phyloP scores from a whole-genome alignment of 495 filamentous ascomycete genomes.

The Tuber aestivum region DNA sequence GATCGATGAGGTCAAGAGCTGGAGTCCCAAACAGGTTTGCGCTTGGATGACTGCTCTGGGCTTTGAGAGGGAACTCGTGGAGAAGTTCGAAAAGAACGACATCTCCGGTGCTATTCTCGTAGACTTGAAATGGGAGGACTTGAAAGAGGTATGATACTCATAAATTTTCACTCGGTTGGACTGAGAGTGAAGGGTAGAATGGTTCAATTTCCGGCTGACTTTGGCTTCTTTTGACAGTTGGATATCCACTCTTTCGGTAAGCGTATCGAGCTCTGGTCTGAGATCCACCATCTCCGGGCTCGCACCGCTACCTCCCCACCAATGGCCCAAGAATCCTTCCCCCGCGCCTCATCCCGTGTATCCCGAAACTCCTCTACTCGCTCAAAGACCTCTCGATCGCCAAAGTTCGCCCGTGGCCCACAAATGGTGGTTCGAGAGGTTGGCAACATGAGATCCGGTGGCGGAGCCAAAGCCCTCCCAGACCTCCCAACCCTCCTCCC shows the following conservation, averaged over 20 bases:
- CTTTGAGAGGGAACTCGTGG: constrained; percentile 65
- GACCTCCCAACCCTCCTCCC: constrained; percentile 30
- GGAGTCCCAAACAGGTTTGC: constrained; percentile 70
- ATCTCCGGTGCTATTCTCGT: constrained; percentile 80
- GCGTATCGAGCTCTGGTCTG: constrained; percentile 75
- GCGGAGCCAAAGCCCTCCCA: constrained; percentile 29
- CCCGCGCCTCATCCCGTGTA: constrained; percentile 21
- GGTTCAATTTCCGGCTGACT: constrained; percentile 9
- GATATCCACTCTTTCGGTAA: constrained; percentile 91
- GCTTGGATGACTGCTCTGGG: constrained; percentile 69
- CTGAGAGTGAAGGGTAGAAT: neutral
- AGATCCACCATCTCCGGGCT: constrained; percentile 65
- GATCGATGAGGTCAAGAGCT: constrained; percentile 54
- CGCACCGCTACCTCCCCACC: constrained; percentile 55
- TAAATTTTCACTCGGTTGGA: neutral
- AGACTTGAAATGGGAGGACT: constrained; percentile 78
- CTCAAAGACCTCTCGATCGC: constrained; percentile 27
- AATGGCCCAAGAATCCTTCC: constrained; percentile 32
- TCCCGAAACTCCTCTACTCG: constrained; percentile 31
- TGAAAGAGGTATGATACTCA: constrained; percentile 59
- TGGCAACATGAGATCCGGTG: constrained; percentile 26
- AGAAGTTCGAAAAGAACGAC: constrained; percentile 82
- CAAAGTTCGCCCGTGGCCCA: constrained; percentile 13
- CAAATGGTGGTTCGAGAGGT: constrained; percentile 35
- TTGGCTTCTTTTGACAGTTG: constrained; percentile 46